Base-by-base conservation (phyloP, 1,139 yeast genomes). In the Kodamaea anthophila region DNA sequence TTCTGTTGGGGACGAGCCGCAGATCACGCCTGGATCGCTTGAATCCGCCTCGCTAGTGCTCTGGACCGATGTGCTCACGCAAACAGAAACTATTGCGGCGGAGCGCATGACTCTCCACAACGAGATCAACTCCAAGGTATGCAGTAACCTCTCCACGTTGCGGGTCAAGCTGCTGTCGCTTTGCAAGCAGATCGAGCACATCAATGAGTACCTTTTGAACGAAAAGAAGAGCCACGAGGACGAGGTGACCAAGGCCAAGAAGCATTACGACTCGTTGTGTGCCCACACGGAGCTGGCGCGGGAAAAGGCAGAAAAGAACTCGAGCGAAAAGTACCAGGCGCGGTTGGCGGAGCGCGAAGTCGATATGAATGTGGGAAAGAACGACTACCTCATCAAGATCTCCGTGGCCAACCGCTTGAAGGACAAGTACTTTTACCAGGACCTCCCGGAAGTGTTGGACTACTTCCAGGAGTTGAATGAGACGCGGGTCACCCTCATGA, bases 41-140 rank as follows among this genome's bases (percentile, higher is more conserved):
- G 98, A 93, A 49, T 74, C 85, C 40, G 96, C 96, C 0, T 71
- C 86, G n/a, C 59, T 88, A 41, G 95, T 86, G n/a, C 75, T 94
- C 4, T 91, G 98, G 98, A 84, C 77, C 28, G 94, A 86, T 42
- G 74, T 91, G 9, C 65, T 91, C 38, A 72, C 85, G 5, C 94
- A 86, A 49, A 85, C 96, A 0, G 96, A 88, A 51, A 65, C 70
- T 16, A 72, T 85, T 26, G 82, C 95, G 16, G 74, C 70, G 31
- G 94, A 85, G 46, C 77, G 76, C 44, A 52, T 56, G 20, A 57
- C 67, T 28, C 66, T 88, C 29, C 67, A 82, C n/a, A 60, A 63
- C 26, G 93, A 84, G 35, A 55, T 91, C 32, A 69, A 63, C 10
- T 43, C 65, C 29, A 77, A 78, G 41, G 64, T 86, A 8, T 75